Base-by-base conservation (phyloP, 148 eudicot genomes). In the Vaccinium macrocarpon region DNA sequence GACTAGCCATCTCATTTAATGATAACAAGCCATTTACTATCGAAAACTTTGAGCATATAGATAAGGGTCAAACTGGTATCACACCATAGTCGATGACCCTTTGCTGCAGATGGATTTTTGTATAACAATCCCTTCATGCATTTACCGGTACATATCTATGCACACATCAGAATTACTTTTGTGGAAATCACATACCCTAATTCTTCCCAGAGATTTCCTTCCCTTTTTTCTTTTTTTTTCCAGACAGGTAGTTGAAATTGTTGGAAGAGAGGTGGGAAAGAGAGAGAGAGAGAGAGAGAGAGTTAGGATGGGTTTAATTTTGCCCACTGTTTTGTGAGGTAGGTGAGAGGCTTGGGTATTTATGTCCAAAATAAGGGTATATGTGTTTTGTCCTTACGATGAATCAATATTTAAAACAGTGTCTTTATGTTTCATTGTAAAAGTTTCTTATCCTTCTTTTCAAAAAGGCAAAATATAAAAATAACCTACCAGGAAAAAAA, bases 1-100 rank as follows among this genome's bases (percentile, higher is more conserved):
- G 71, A 87, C 88, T 92, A 66, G 52, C 57, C 8, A 57, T 92
- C 61, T 29, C 76, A 29, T 62, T 87, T 19, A 85, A 56, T 15
- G 55, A 73, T 56, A 72, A 61, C 80, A 85, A 84, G 19, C 85
- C 91, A 8, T 71, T 76, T 72, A 61, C 84, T 64, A 79, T 88
- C 29, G 92, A 79, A 80, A 80, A 76, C 78, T 92, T 92, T 87
- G 82, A 88, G 87, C 76, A 88, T 81, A 87, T 84, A 21, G 74
- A 5, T 27, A 82, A 86, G 21, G 84, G 82, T 21, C 81, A 72
- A 80, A 89, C 87, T 12, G 92, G 94, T 62, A 61, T 92, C 77
- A 85, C 80, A 29, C 53, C 84, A 75, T 80, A 84, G 84, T 74
- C 35, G 89, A 88, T 70, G 90, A 57, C 88, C 85, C 83, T 32